Base-by-base conservation (phyloP, 139 green algal species). In the Closterium sp. region DNA sequence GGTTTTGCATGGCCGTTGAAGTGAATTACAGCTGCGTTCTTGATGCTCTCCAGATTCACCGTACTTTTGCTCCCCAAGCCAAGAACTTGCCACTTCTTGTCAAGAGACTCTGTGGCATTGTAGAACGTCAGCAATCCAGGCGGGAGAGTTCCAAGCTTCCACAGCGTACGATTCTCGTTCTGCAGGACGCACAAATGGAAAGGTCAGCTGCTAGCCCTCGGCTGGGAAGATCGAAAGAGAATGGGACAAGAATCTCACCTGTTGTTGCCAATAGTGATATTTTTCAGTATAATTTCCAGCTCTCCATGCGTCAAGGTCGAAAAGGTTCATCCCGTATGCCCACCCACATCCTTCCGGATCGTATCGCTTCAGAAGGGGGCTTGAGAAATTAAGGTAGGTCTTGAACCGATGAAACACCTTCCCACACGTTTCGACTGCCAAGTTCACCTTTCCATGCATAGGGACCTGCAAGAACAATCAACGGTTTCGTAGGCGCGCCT, bases 1-100 rank as follows among this genome's bases (percentile, higher is more conserved):
- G 89, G 89, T 86, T 92, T 92, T 35, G 89, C 89, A 34, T 89
- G 89, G 43, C 89, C 89, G 84, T 92, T 92, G 43, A 89, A 92
- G 89, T 92, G 89, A 19, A 92, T 28, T 30, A 92, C 89, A n/a
- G 84, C 84, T 85, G 89, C 89, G 28, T 33, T n/a, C 19, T 90
- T n/a, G 9, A 92, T 89, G 31, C 25, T 36, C 16, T 92, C 83
- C 31, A 92, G 30, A 25, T 31, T 32, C 33, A 91, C 88, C 2
- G 25, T 91, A 30, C 31, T 32, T 12, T 90, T 92, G 85, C 89
- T 86, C 16, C 89, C 89, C 31, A 92, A 86, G n/a, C 89, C 89
- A 66, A 92, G 84, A 3, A 92, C 25, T 25, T 90, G 89, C 89
- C 89, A 92, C 21, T 28, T 38, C 28, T 30, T n/a, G 33, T 92